phyloP scores from a whole-genome alignment of 2,329 filamentous ascomycete genomes.

The Pseudogymnoascus sp. region DNA sequence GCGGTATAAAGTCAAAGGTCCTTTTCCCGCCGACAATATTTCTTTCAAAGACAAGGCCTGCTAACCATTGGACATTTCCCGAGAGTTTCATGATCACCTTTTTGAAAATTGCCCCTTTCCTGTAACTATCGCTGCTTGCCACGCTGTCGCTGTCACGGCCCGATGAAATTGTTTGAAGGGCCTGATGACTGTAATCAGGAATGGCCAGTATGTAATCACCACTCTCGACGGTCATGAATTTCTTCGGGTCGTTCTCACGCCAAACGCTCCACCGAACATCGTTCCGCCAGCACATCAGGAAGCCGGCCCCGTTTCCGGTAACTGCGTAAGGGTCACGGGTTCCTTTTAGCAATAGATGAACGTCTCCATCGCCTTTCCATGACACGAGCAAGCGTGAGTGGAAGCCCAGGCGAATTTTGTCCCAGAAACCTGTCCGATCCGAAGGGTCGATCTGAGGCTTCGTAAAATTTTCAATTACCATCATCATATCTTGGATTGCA shows the following conservation, averaged over 20 bases:
- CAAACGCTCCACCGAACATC: constrained; percentile 85
- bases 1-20: constrained; percentile 82
- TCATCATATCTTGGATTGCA: constrained; percentile 99
- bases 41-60: constrained; percentile 86
- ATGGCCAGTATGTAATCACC: constrained; percentile 92
- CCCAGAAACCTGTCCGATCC: constrained; percentile 94
- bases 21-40: constrained; percentile 65
- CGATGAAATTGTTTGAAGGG: constrained; percentile 45
- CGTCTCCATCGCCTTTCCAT: constrained; percentile 94
- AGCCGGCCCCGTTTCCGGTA: constrained; percentile 86
- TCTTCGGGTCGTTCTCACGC: constrained; percentile 76
- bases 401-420: constrained; percentile 91
- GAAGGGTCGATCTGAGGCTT: constrained; percentile 92
- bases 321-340: constrained; percentile 89
- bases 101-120: constrained; percentile 79
- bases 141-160: constrained; percentile 48
- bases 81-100: constrained; percentile 99
- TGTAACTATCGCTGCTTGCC: constrained; percentile 49
- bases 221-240: constrained; percentile 93
- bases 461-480: constrained; percentile 94
- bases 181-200: constrained; percentile 86
- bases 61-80: constrained; percentile 87
- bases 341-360: constrained; percentile 87
- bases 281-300: constrained; percentile 97
- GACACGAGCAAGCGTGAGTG: constrained; percentile 83